Base-by-base conservation (phyloP, 768 basidiomycete species). In the Lactarius sp. region DNA sequence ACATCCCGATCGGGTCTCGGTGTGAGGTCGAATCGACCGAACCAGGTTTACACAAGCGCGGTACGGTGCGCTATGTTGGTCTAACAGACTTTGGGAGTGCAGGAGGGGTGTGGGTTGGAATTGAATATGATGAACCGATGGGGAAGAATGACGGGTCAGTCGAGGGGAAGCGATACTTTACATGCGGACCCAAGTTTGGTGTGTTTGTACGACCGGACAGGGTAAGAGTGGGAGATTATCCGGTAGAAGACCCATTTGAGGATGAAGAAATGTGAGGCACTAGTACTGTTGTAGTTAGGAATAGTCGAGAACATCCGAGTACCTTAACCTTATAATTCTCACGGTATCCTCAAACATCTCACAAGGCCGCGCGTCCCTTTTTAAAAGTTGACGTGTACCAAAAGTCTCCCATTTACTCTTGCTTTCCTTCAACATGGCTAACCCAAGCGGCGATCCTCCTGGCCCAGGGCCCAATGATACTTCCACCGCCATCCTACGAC, bases 71-170 rank as follows among this genome's bases (percentile, higher is more conserved):
- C n/a, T 98, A 87, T 69, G 86, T 94, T 33, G 96, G 96, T 0
- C 73, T 77, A 42, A 92, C 94, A 0, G 79, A 81, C 60, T 97
- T 98, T 71, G 84, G 83, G 10, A 83, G 80, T 62, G 82, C 78
- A 14, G 71, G 74, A 4, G 84, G 87, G 0, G 74, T 84, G 0
- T 98, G 95, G 95, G 82, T 98, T 1, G 96, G 96, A 0, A 79
- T 98, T 20, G 92, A 96, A 73, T 92, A 94, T 71, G 96, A 98
- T 71, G 96, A 98, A 70, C 95, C 96, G 3, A 80, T 92, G 27
- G 96, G 96, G 12, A 98, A 95, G 77, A 94, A 95, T 66, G 90
- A 98, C 73, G 96, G 96, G 67, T 96, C 94, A 0, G 88, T 96
- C 3, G 82, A 93, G 70, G 93, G 91, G 1, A 84, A 86, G 66